Conservation (phyloP, 805 yeast genomes). For the Metschnikowia cerradonensis region DNA sequence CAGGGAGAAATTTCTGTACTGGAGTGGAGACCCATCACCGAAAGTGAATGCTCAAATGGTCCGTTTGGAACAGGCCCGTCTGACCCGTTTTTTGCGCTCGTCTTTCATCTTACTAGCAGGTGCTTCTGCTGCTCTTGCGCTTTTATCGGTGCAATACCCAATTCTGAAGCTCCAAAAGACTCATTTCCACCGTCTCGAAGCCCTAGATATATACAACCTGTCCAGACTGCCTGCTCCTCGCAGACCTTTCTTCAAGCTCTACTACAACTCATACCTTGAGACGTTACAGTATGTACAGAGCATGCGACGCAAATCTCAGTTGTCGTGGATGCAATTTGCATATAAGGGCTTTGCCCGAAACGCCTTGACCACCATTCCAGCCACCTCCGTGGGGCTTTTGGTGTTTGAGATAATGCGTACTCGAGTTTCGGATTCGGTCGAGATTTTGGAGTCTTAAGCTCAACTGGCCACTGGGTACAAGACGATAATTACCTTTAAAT, state of each 20-base stretch:
- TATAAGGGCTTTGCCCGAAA: conserved; percentile 76
- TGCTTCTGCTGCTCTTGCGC: conserved; percentile 74
- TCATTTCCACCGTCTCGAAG: conserved; percentile 75
- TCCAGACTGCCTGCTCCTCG: conserved; percentile 15
- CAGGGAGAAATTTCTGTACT: conserved; percentile 19
- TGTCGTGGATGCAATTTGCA: conserved; percentile 62
- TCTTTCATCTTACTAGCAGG: conserved; percentile 78
- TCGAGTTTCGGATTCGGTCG: conserved; percentile 30
- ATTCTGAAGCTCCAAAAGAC: conserved; percentile 73
- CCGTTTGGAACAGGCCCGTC: conserved; percentile 31
- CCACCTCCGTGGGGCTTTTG: conserved; percentile 80
- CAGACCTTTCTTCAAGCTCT: conserved; percentile 45
- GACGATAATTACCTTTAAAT: too few relatives aligned
- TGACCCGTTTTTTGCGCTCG: conserved; percentile 55
- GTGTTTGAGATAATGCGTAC: conserved; percentile 79
- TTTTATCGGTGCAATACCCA: conserved; percentile 81
- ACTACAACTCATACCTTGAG: conserved; percentile 72
- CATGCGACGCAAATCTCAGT: conserved; percentile 47
- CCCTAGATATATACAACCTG: conserved; percentile 61
- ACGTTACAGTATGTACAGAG: conserved; percentile 56
- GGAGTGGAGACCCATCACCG: conserved; percentile 15
- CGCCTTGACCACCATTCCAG: conserved; percentile 75
- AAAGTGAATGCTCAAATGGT: conserved; percentile 14
- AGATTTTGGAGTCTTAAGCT: conserved; percentile 14
- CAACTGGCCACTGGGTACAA: too few relatives aligned